Percentiles rank a stretch among this genome's conserved stretches.
phyloP scores from a whole-genome alignment of 805 yeast species.

The Candida berthetii region DNA sequence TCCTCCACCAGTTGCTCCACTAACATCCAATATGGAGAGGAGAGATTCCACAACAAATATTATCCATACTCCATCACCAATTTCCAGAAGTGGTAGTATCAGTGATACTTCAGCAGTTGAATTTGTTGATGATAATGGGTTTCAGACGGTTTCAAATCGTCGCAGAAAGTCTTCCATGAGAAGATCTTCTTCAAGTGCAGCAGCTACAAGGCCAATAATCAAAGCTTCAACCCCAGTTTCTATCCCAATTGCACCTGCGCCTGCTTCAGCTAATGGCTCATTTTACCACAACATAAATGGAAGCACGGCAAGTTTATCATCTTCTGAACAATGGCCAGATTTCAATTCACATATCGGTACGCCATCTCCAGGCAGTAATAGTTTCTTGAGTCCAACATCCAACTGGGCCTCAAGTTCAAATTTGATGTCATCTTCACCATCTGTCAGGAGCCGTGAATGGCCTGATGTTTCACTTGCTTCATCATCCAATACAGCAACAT shows the following conservation, averaged over 20 bases:
- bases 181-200: conserved; percentile 1
- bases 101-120: conserved; percentile 21
- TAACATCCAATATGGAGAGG: neutral
- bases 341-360: conserved; percentile 3
- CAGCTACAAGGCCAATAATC: neutral
- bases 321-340: conserved; percentile 6
- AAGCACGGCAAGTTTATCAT: neutral
- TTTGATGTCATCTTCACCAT: neutral
- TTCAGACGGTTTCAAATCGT: conserved; percentile 26
- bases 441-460: neutral
- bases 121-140: conserved; percentile 22
- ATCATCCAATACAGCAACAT: neutral
- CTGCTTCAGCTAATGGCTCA: neutral
- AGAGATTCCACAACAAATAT: neutral
- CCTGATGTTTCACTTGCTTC: conserved; percentile 3
- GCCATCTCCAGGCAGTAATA: neutral
- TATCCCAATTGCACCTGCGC: neutral
- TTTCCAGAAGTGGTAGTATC: conserved; percentile 6
- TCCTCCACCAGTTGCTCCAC: conserved; percentile 1
- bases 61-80: conserved; percentile 1
- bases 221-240: neutral
- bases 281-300: no score
- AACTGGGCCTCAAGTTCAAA: conserved; percentile 4
- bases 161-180: conserved; percentile 23
- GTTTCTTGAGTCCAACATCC: neutral